Evolutionary conservation across 169 alveolate genomes (phyloP).

Genomic region (Plasmodium billcollinsi): DNA sequence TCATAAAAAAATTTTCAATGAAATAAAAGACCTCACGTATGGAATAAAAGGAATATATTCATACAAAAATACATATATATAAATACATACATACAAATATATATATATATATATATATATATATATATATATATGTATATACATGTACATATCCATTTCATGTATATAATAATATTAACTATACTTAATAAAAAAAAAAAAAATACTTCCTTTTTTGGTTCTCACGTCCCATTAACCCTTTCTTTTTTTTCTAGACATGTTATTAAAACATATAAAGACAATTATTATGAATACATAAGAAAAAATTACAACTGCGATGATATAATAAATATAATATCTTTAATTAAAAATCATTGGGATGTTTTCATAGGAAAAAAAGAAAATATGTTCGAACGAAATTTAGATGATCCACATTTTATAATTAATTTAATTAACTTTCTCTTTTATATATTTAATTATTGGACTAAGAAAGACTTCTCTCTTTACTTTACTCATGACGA

Average conservation of each 20-base stretch:
- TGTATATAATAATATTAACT: too few relatives aligned
- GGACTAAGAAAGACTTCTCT: constrained; percentile 25
- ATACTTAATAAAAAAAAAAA: too few relatives aligned
- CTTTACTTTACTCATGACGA: constrained; percentile 44
- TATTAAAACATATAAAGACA: constrained; percentile 7
- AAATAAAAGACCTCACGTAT: constrained; percentile 39
- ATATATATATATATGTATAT: too few relatives aligned
- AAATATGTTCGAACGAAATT: not conserved
- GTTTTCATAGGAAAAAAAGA: constrained; percentile 12
- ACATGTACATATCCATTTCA: not conserved
- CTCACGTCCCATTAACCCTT: not conserved
- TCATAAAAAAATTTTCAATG: not conserved
- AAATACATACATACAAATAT: not conserved
- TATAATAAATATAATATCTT: constrained; percentile 11
- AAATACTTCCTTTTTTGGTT: not conserved
- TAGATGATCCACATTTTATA: not conserved
- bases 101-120: not conserved
- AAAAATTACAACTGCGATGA: constrained; percentile 50
- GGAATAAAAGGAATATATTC: not conserved
- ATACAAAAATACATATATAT: not conserved
- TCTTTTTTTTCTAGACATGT: constrained; percentile 14
- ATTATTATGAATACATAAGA: constrained; percentile 31
- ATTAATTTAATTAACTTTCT: constrained; percentile 24
- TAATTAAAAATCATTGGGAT: constrained; percentile 34
- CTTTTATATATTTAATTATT: constrained; percentile 15